Conservation (phyloP, 257 asterid species). For the Galeopsis tetrahit region DNA sequence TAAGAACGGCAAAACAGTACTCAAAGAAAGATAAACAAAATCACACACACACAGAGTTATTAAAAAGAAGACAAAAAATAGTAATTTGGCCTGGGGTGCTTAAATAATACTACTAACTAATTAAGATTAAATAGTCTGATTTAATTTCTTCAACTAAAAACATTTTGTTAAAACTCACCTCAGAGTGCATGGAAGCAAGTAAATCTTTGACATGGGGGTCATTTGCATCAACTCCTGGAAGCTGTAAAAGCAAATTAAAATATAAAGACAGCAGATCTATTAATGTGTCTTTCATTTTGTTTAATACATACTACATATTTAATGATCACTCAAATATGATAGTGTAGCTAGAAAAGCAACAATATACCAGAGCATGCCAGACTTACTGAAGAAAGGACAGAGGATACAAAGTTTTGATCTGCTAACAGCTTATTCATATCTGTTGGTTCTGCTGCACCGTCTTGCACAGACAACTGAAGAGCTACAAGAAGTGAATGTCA, state of each 20-base stretch:
- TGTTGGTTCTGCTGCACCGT: slow-evolving; percentile 61
- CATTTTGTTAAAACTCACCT: slow-evolving; percentile 56
- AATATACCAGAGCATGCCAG: slow-evolving; percentile 3
- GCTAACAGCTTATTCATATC: slow-evolving; percentile 77
- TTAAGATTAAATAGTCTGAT: background rate
- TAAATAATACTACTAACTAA: background rate
- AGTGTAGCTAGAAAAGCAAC: slow-evolving; percentile 12
- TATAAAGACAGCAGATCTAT: background rate
- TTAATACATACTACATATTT: background rate
- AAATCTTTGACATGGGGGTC: slow-evolving; percentile 88
- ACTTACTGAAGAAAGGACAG: slow-evolving; percentile 87
- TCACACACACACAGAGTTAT: background rate
- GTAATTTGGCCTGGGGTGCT: background rate
- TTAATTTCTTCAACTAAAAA: slow-evolving; percentile 29
- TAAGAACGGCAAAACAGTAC: slow-evolving; percentile 7
- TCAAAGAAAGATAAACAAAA: background rate
- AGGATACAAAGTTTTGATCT: slow-evolving; percentile 79
- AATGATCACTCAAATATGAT: slow-evolving; percentile 10
- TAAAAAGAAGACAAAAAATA: background rate
- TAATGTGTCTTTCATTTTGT: background rate
- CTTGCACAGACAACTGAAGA: slow-evolving; percentile 92
- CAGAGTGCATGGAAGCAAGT: slow-evolving; percentile 94
- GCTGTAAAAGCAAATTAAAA: slow-evolving; percentile 56
- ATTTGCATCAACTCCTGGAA: slow-evolving; percentile 98
- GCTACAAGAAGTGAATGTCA: slow-evolving; percentile 53